Evolutionary conservation across 371 early-diverging fungal species (phyloP), one percentile per base, ranked within the genome.

Genomic region (Zychaea mexicana): DNA sequence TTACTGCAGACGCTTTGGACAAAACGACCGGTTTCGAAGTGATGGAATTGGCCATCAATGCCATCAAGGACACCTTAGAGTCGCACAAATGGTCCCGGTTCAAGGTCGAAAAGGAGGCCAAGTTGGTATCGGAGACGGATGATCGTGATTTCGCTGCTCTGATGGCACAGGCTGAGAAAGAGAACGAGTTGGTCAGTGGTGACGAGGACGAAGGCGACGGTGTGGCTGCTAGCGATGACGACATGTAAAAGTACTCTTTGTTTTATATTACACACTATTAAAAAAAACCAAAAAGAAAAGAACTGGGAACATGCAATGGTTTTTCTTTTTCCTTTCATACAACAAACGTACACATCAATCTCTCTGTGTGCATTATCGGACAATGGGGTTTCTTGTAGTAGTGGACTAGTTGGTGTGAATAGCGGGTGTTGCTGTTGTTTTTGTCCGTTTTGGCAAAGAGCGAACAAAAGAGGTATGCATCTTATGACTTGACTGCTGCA

Each of bases 81-180:
- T 74, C 72, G 24, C 72, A 83, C 69, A 79, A 86, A 57, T 86
- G 87, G 78, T 70, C 78, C 58, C 82, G 84, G 62, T 81, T 80
- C 56, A 83, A 82, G 72, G 95, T 97, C 52, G 87, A 82, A 65
- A 84, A 95, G 74, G 88, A 83, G 57, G 91, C 96, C 54, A 93
- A 94, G 74, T 93, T 97, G 92, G 96, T 98, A 24, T 90, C 90
- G 57, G 97, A 96, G 67, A 88, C 91, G 42, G 99, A 98, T 76
- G 98, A 99, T 67, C 83, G 85, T 75, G 98, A 98, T 85, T 90
- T 98, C 47, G 95, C 91, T 64, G 93, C 90, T 68, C 82, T 96
- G 53, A 91, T 99, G 91, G 95, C 91, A 65, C 88, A 91, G 66
- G 93, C 92, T 45, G 97, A 95, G 80, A 90, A 91, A 79, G 96